These are phyloP conservation scores for Globisporangium camurandrum DNA, from an alignment of 352 stramenopile species.

Conservation along the genomic window DNA sequence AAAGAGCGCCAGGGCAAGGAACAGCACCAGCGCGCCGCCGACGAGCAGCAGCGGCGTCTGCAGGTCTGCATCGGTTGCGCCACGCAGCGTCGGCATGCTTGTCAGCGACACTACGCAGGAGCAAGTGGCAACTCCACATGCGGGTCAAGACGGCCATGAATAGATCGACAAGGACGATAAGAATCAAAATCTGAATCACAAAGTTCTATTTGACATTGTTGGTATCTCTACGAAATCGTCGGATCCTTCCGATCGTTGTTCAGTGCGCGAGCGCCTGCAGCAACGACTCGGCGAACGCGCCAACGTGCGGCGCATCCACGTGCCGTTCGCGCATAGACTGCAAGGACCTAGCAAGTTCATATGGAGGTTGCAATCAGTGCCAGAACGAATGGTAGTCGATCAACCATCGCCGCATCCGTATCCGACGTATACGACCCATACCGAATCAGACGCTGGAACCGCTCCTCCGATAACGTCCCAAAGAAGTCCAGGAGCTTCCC, in stretches of 20 bases:
- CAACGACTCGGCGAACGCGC: conserved; percentile 44
- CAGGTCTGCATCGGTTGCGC: conserved; percentile 14
- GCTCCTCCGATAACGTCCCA: conserved; percentile 11
- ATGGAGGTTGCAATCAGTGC: not conserved
- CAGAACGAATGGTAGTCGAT: not conserved
- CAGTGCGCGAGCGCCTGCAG: conserved; percentile 19
- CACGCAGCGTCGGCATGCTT: conserved; percentile 34
- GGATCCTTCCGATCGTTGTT: not conserved
- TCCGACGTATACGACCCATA: too few species aligned
- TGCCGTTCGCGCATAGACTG: conserved; percentile 22
- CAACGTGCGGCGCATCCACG: conserved; percentile 16
- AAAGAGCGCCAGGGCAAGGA: conserved; percentile 31
- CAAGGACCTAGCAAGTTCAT: conserved; percentile 22
- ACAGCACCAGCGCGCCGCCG: conserved; percentile 24
- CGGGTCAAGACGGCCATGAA: not conserved
- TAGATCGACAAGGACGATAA: not conserved
- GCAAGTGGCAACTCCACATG: not conserved
- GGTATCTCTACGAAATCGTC: too few species aligned
- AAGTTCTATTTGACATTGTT: not conserved
- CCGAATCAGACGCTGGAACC: conserved; percentile 24
- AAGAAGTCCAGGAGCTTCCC: conserved; percentile 39
- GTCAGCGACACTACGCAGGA: not conserved
- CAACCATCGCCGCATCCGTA: too few species aligned
- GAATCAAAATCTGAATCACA: not conserved
- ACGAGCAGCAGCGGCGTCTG: conserved; percentile 33